Base-by-base conservation (phyloP, 192 early-diverging fungal genomes). In the Cetraspora pellucida region DNA sequence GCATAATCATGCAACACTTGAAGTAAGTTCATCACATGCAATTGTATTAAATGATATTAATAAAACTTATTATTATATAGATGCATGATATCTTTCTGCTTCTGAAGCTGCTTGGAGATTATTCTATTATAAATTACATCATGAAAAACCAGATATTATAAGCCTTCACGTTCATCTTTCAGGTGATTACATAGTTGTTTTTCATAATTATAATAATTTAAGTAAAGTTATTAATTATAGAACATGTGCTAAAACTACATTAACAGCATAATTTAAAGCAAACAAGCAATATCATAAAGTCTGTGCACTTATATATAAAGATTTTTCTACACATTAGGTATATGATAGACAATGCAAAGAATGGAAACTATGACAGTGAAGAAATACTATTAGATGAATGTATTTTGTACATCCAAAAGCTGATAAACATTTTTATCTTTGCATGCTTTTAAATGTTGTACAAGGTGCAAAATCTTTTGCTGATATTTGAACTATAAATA, bases 361-460 rank as follows among this genome's bases (percentile, higher is more conserved):
- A 30, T 81, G 80, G 76, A 74, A 13, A 0, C 13, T 7, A 14
- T 28, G 78, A 25, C 43, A 71, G 47, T 31, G 49, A 66, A 67
- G 19, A 11, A 69, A 10, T 43, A 27, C 58, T 6, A 67, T 82
- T 27, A 77, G 81, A 17, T 54, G 74, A 0, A 60, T 82, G n/a
- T 75, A 49, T 72, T 72, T 73, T 44, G 68, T 67, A 4, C 66
- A 65, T 54, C 74, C 77, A 17, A 63, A 46, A 7, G 28, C 81
- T 7, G 81, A 77, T 3, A 74, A 81, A 23, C 28, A 64, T 28
- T 82, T 69, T 31, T 82, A 79, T 59, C 69, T 82, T 3, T 50
- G 74, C 19, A 52, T 79, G n/a, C 58, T 81, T 19, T 54, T 81
- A 8, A 63, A 58, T 43, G 44, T 37, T 25, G 77, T 81, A n/a